Evolutionary conservation across 805 yeast species (phyloP).

Genomic region (Candida insectalens): DNA sequence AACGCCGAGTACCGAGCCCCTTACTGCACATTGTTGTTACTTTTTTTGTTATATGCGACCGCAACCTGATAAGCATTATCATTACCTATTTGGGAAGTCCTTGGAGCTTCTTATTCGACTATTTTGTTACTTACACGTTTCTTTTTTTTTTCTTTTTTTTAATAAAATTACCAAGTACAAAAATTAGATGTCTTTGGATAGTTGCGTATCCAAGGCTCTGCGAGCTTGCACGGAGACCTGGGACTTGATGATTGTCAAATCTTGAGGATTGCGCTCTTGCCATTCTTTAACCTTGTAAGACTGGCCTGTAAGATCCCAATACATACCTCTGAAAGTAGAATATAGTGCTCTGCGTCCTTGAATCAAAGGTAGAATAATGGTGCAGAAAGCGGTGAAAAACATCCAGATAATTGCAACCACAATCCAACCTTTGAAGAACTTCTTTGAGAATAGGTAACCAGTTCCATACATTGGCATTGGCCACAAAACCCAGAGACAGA

Average conservation of each 20-base stretch:
- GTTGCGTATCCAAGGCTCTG: too few relatives aligned
- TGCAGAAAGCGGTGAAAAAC: conserved; percentile 54
- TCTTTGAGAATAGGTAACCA: conserved; percentile 62
- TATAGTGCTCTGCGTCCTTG: conserved; percentile 65
- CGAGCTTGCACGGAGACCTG: conserved; percentile 41
- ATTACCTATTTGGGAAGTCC: too few relatives aligned
- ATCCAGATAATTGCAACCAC: conserved; percentile 77
- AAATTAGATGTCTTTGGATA: too few relatives aligned
- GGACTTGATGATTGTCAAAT: conserved; percentile 61
- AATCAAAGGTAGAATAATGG: conserved; percentile 58
- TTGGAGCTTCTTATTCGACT: too few relatives aligned
- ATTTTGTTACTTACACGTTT: too few relatives aligned
- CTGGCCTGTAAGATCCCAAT: conserved; percentile 81
- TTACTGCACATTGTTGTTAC: too few relatives aligned
- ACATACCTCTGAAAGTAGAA: conserved; percentile 63
- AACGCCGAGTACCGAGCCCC: too few relatives aligned
- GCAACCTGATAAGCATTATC: too few relatives aligned
- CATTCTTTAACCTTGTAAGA: conserved; percentile 61
- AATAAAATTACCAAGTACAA: too few relatives aligned
- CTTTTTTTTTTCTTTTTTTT: too few relatives aligned
- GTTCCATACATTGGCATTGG: conserved; percentile 94
- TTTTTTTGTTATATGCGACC: too few relatives aligned
- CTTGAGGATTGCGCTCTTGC: conserved; percentile 68
- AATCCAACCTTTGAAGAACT: conserved; percentile 85
- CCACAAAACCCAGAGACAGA: conserved; percentile 66